phyloP scores from a whole-genome alignment of 768 basidiomycete genomes.

The Coprinopsis cinerea region DNA sequence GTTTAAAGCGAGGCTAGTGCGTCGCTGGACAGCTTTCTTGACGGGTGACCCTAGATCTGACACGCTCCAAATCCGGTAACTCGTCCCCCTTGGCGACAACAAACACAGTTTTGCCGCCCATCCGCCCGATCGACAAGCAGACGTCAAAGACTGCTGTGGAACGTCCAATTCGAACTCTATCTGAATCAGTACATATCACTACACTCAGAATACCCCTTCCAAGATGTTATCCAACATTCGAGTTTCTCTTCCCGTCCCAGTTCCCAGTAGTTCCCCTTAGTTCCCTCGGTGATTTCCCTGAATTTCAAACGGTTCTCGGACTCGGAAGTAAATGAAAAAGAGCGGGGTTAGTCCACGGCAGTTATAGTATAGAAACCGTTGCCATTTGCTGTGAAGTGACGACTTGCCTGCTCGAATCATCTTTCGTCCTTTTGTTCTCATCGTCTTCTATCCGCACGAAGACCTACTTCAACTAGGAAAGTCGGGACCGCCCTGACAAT shows the following conservation, averaged over 20 bases:
- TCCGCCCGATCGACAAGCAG: background rate
- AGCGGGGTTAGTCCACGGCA: too few species aligned
- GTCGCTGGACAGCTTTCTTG: background rate
- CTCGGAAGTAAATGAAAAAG: slow-evolving; percentile 6
- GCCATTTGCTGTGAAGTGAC: too few species aligned
- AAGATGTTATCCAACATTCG: background rate
- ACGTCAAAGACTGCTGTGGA: background rate
- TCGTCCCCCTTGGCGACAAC: background rate
- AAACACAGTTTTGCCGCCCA: background rate
- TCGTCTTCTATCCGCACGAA: too few species aligned
- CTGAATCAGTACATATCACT: background rate
- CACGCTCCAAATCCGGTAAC: background rate
- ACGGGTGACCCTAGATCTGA: background rate
- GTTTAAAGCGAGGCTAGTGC: background rate
- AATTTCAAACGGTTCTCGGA: background rate
- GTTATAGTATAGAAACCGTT: too few species aligned
- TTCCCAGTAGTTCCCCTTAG: background rate
- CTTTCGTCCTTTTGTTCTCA: too few species aligned
- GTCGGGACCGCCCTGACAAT: too few species aligned
- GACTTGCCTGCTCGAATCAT: too few species aligned
- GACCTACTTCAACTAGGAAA: too few species aligned
- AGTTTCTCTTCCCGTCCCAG: background rate
- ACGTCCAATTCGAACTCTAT: background rate
- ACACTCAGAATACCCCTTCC: background rate
- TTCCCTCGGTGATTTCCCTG: background rate